These are phyloP conservation scores for Trichoderma atrobrunneum DNA, from an alignment of 2,329 filamentous ascomycete species.

Conservation along the genomic window DNA sequence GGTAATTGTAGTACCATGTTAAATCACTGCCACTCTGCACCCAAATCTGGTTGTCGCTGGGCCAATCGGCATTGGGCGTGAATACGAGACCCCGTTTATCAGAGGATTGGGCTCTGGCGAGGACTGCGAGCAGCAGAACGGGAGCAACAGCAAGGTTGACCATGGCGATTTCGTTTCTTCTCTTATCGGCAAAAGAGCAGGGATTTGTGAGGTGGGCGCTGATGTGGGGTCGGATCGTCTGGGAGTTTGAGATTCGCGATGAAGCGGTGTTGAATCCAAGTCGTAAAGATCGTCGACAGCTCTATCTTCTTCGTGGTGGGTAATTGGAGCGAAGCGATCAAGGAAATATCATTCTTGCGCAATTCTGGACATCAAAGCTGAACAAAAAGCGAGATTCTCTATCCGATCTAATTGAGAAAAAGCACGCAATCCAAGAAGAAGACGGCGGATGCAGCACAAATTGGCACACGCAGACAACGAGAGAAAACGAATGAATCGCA, in stretches of 20 bases:
- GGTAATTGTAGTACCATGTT: conserved; percentile 87
- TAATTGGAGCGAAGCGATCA: neutral
- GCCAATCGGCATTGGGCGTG: conserved; percentile 53
- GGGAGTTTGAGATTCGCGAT: neutral
- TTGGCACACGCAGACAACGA: neutral
- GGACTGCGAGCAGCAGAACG: conserved; percentile 23
- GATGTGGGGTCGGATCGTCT: neutral
- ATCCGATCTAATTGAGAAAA: neutral
- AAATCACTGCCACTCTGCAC: conserved; percentile 53
- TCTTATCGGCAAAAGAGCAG: neutral
- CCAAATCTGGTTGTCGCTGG: conserved; percentile 67
- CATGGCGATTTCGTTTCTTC: neutral
- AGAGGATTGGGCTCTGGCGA: conserved; percentile 32
- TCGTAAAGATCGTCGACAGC: neutral
- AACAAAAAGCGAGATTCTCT: neutral
- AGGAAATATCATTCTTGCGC: neutral
- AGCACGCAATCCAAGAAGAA: neutral
- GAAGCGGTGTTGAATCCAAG: neutral
- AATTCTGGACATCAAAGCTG: neutral
- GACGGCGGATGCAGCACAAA: neutral
- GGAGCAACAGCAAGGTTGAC: neutral
- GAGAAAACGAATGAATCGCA: neutral
- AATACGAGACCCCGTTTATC: conserved; percentile 72
- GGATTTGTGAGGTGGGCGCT: neutral
- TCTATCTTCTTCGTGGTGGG: neutral